Evolutionary conservation across 176 grass and related monocot genomes (phyloP).

Genomic region (Zoysia japonica): DNA sequence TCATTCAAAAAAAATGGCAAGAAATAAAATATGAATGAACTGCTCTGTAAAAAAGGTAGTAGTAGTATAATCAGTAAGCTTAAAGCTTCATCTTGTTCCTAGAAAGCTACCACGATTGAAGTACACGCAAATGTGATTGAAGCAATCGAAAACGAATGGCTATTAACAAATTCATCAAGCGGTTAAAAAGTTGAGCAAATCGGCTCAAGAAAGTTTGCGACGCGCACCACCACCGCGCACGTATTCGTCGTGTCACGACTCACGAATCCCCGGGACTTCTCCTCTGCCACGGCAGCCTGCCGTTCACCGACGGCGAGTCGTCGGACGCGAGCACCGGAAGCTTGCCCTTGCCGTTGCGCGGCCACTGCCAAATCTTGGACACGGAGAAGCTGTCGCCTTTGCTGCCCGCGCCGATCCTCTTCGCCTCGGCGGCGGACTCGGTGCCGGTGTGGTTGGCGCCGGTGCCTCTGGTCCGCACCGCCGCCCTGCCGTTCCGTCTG

Average conservation of each 20-base stretch:
- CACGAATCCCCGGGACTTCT: conserved; percentile 58
- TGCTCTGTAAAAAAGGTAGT: neutral
- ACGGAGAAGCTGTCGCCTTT: conserved; percentile 96
- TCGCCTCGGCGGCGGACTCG: conserved; percentile 53
- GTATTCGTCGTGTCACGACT: conserved; percentile 45
- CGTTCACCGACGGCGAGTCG: conserved; percentile 55
- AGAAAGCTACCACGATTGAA: neutral
- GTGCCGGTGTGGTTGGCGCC: conserved; percentile 20
- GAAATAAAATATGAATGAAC: neutral
- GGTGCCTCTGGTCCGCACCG: conserved; percentile 31
- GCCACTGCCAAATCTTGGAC: conserved; percentile 99
- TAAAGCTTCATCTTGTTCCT: conserved; percentile 19
- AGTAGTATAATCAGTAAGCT: neutral
- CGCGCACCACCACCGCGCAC: conserved; percentile 7
- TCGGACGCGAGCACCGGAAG: conserved; percentile 71
- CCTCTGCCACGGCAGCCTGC: conserved; percentile 61
- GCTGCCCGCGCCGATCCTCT: conserved; percentile 66
- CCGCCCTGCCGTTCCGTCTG: conserved; percentile 37
- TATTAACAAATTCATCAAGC: conserved; percentile 33
- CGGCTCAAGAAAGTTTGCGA: conserved; percentile 26
- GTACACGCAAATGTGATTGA: conserved; percentile 9
- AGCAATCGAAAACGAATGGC: conserved; percentile 21
- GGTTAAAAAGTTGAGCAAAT: conserved; percentile 29
- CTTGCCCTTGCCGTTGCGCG: conserved; percentile 78
- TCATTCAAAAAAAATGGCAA: neutral